Percentiles rank a stretch among this genome's conserved stretches.
phyloP scores from a whole-genome alignment of 257 asterid genomes.

The Capsicum baccatum region DNA sequence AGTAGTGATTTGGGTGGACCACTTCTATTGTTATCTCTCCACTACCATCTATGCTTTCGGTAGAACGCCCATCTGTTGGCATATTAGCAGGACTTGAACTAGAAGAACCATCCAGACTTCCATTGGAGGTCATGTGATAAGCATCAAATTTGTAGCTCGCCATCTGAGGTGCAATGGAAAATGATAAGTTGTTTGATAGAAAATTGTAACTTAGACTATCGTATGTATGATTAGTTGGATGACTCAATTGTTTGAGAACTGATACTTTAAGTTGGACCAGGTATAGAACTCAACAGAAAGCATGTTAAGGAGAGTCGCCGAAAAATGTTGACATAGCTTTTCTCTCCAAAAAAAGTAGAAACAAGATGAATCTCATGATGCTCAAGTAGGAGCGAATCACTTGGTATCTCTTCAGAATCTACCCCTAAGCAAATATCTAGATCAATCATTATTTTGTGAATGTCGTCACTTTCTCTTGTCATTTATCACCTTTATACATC shows the following conservation, averaged over 20 bases:
- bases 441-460: background rate
- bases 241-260: too few species aligned
- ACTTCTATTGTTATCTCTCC: too few species aligned
- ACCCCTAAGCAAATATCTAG: background rate
- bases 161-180: background rate
- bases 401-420: background rate
- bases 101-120: background rate
- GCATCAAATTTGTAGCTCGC: background rate
- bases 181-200: background rate
- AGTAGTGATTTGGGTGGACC: too few species aligned
- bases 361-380: too few species aligned
- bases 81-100: background rate
- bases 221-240: background rate
- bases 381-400: background rate
- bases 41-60: background rate
- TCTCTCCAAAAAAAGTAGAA: too few species aligned
- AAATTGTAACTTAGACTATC: background rate
- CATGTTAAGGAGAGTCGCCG: too few species aligned
- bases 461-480: background rate
- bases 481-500: background rate
- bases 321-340: too few species aligned
- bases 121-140: background rate
- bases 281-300: background rate
- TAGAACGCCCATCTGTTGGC: background rate
- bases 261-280: too few species aligned